Evolutionary conservation across 495 filamentous ascomycete species (phyloP).

Genomic region (Aeminium ludgeri): DNA sequence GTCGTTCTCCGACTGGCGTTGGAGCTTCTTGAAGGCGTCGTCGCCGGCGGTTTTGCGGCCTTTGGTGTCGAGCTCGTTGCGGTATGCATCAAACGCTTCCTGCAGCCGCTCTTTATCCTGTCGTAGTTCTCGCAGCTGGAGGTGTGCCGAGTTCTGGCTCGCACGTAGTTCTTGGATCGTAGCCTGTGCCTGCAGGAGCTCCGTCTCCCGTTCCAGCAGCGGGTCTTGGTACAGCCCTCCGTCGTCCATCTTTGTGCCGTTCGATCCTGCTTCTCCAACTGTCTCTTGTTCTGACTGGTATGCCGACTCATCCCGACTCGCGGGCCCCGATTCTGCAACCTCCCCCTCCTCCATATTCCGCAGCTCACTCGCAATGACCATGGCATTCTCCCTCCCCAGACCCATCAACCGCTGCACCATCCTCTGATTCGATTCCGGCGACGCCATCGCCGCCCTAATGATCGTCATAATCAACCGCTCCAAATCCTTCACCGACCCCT

Average conservation of each 20-base stretch:
- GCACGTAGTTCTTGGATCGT: constrained; percentile 15
- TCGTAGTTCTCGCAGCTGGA: constrained; percentile 18
- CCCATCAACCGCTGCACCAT: constrained; percentile 23
- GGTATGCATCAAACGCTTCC: constrained; percentile 24
- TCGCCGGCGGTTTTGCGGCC: constrained; percentile 12
- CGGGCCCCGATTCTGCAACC: constrained; percentile 6
- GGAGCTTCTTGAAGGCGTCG: constrained; percentile 20
- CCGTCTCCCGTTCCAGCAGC: constrained; percentile 22
- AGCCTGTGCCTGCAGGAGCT: constrained; percentile 16
- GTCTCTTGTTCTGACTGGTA: constrained; percentile 10
- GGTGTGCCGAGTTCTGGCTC: constrained; percentile 7
- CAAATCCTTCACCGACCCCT: constrained; percentile 18
- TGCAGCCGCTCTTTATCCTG: constrained; percentile 20
- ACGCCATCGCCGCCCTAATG: constrained; percentile 23
- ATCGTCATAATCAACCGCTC: constrained; percentile 21
- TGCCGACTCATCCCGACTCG: constrained; percentile 8
- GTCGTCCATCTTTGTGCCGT: constrained; percentile 3
- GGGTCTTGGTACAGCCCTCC: constrained; percentile 19
- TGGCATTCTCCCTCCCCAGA: constrained; percentile 18
- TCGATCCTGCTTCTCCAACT: not conserved
- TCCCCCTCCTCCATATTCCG: constrained; percentile 23
- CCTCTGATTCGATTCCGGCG: constrained; percentile 20
- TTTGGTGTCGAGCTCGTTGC: constrained; percentile 18
- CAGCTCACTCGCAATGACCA: constrained; percentile 22
- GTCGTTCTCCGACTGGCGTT: constrained; percentile 18